Base-by-base conservation (phyloP, 305 asterid species). In the Fraxinus velutina region DNA sequence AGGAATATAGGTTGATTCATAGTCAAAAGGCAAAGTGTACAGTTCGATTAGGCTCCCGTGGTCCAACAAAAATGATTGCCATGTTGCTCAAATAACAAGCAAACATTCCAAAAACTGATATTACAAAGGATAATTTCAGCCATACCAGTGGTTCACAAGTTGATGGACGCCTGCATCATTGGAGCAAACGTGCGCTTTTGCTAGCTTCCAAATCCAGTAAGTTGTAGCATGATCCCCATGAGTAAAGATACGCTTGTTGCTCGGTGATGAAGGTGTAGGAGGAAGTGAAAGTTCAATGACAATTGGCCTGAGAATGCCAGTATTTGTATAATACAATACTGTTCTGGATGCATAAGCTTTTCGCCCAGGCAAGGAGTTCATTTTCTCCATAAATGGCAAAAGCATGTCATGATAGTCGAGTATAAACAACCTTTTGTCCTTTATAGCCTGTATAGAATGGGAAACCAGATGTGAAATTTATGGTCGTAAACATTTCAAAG, bases 301-400 rank as follows among this genome's bases (percentile, higher is more conserved):
- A 13, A 92, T 82, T 36, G 97, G 97, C 85, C 84, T 85, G 81
- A 93, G 86, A 82, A 81, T 76, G 34, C 90, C 92, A 0, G 77
- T 32, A 29, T 88, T 90, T 3, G 89, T 55, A 71, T 86, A 82
- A 79, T 89, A 90, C 88, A 90, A 87, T 64, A 90, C 72, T 5
- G 97, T 91, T 84, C 97, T 87, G 17, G 97, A 90, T 55, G 97
- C 97, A 80, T 93, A 93, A 82, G 97, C 93, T 85, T 93, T 88
- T 88, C 95, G 90, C 60, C 90, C 94, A 0, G 97, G 95, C 84
- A 93, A 87, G 12, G 87, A 73, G 86, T 93, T 93, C 91, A 93
- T 90, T 83, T 89, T 90, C 87, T 86, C 97, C 33, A 92, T 88
- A 80, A 92, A 92, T 4, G 97, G 97, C 85, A 93, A 85, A 80